These are phyloP conservation scores for Fraxinus quadrangulata DNA, from an alignment of 257 asterid species.

Conservation along the genomic window DNA sequence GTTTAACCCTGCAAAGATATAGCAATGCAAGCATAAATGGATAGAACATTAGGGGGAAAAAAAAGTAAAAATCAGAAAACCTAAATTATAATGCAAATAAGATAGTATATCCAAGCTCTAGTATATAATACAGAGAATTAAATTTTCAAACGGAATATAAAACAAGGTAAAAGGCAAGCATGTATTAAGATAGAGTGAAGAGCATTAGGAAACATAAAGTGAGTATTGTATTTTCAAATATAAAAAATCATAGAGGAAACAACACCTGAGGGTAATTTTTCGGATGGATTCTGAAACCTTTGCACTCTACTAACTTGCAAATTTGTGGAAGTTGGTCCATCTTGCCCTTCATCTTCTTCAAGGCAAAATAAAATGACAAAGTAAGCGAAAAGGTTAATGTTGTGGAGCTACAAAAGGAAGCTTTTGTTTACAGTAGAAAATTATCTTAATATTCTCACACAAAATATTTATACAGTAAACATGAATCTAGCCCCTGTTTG, in stretches of 20 bases:
- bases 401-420: background rate
- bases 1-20: conserved; percentile 54
- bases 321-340: conserved; percentile 34
- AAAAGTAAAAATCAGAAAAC: background rate
- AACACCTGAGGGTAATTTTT: conserved; percentile 63
- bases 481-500: background rate
- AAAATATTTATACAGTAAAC: background rate
- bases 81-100: conserved; percentile 18
- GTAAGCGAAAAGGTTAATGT: conserved; percentile 19
- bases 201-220: background rate
- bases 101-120: background rate
- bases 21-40: conserved; percentile 8
- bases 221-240: background rate
- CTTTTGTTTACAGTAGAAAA: conserved; percentile 2
- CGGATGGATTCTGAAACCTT: conserved; percentile 46
- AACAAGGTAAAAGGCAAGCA: conserved; percentile 9
- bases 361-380: conserved; percentile 24
- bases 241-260: conserved; percentile 15
- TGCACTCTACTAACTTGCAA: conserved; percentile 34
- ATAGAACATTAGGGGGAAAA: background rate
- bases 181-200: background rate
- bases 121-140: conserved; percentile 8
- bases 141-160: conserved; percentile 4
- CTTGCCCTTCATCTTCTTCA: conserved; percentile 38
- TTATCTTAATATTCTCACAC: background rate